Base-by-base conservation (phyloP, 495 filamentous ascomycete genomes). In the Pyrenula massariospora region DNA sequence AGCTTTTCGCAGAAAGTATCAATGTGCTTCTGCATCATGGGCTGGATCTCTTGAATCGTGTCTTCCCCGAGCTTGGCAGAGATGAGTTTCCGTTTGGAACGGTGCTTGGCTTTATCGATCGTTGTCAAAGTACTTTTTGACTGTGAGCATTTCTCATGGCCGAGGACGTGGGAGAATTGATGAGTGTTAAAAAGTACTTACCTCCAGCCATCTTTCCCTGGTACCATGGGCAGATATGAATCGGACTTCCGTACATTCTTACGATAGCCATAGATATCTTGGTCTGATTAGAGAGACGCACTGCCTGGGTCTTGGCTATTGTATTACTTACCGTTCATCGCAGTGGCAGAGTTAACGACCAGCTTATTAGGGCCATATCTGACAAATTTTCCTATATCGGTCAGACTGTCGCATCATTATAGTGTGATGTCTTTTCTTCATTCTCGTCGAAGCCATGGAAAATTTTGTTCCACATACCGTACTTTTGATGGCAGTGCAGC, bases 401-500 rank as follows among this genome's bases (percentile, higher is more conserved):
- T 42, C 31, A 42, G 31, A n/a, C n/a, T 42, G 31, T 42, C 31
- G 15, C 8, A 15, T 42, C 5, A 5, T 42, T 42, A 15, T 5
- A 15, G 31, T 42, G 8, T 42, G 8, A 42, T 15, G 31, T 42
- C n/a, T n/a, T n/a, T n/a, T n/a, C n/a, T n/a, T n/a, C n/a, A n/a
- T n/a, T n/a, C n/a, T n/a, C n/a, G n/a, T n/a, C n/a, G n/a, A n/a
- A n/a, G n/a, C n/a, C n/a, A n/a, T n/a, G n/a, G n/a, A n/a, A n/a
- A n/a, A n/a, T n/a, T n/a, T n/a, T 5, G 15, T 42, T 42, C 8
- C 5, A 8, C 31, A 42, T 42, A 60, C 70, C 70, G 24, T 73
- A 71, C 58, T 65, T 65, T 36, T 66, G 12, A 55, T 73, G 70
- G 15, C 63, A 64, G 0, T 22, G 21, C 53, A 58, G 59, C 1